Evolutionary conservation across 768 basidiomycete species (phyloP).

Genomic region (Russula sp.): DNA sequence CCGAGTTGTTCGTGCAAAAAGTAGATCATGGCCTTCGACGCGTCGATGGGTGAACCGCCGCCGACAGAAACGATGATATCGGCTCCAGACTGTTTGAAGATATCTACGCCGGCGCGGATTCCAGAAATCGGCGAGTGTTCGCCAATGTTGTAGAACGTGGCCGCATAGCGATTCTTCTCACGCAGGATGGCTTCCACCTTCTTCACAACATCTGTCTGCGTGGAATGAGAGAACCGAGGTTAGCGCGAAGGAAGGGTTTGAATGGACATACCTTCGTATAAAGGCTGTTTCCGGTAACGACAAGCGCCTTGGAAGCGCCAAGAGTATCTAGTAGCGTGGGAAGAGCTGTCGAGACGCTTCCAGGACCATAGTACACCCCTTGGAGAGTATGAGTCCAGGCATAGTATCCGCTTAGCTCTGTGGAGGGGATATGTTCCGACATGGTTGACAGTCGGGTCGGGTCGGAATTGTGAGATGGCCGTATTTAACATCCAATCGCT

Average conservation of each 20-base stretch:
- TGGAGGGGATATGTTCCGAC: conserved; percentile 18
- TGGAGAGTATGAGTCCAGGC: conserved; percentile 66
- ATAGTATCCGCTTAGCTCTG: conserved; percentile 53
- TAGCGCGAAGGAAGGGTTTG: not conserved
- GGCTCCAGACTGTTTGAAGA: conserved; percentile 54
- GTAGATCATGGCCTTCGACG: conserved; percentile 68
- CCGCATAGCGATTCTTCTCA: conserved; percentile 56
- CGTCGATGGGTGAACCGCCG: conserved; percentile 80
- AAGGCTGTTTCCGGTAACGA: conserved; percentile 71
- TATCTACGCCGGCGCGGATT: conserved; percentile 54
- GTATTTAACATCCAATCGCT: not conserved
- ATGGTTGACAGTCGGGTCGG: conserved; percentile 10
- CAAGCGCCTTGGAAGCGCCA: conserved; percentile 58
- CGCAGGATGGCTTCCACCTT: conserved; percentile 55
- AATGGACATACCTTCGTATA: conserved; percentile 51
- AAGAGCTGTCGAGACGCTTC: conserved; percentile 57
- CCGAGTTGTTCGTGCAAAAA: conserved; percentile 56
- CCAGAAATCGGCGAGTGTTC: conserved; percentile 69
- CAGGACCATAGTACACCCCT: conserved; percentile 70
- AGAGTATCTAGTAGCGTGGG: conserved; percentile 56
- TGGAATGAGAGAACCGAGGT: not conserved
- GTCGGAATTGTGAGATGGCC: not conserved
- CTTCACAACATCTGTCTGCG: conserved; percentile 59
- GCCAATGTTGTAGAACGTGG: conserved; percentile 70
- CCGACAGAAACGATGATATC: conserved; percentile 73